These are phyloP conservation scores for Globisporangium acanthophoron DNA, from an alignment of 352 stramenopile species.

Conservation along the genomic window DNA sequence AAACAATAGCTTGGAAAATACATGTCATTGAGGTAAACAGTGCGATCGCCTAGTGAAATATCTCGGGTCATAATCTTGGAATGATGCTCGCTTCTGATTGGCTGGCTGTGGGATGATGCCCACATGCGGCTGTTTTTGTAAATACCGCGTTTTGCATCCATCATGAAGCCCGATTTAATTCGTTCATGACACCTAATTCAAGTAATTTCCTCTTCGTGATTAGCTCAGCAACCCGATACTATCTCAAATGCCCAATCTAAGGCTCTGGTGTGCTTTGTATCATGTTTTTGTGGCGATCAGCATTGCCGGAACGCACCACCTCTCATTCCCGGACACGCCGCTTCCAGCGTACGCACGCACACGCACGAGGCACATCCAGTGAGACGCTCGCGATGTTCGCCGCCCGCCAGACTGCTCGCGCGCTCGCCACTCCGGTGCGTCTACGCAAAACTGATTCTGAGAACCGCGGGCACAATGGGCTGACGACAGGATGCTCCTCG, in stretches of 20 bases:
- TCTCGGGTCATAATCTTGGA: background rate
- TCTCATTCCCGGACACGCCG: background rate
- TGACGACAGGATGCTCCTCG: background rate
- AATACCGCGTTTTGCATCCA: background rate
- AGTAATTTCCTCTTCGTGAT: too few species aligned
- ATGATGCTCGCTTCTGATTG: background rate
- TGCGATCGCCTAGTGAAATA: background rate
- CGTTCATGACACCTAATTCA: too few species aligned
- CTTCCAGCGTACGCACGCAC: too few species aligned
- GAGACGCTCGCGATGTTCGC: conserved; percentile 4
- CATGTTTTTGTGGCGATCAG: background rate
- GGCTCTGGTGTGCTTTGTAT: background rate
- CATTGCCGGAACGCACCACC: background rate
- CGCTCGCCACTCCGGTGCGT: conserved; percentile 4
- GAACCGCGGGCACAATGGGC: too few species aligned
- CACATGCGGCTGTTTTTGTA: background rate
- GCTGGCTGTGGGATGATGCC: background rate
- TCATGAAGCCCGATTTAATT: too few species aligned
- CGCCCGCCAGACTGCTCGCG: conserved; percentile 7
- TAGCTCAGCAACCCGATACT: too few species aligned
- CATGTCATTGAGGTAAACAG: background rate
- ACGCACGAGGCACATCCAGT: too few species aligned
- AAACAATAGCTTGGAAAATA: background rate
- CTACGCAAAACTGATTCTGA: too few species aligned
- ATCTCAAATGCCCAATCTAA: too few species aligned